phyloP scores from a whole-genome alignment of 2,329 filamentous ascomycete genomes.

The Rasamsonia emersonii region DNA sequence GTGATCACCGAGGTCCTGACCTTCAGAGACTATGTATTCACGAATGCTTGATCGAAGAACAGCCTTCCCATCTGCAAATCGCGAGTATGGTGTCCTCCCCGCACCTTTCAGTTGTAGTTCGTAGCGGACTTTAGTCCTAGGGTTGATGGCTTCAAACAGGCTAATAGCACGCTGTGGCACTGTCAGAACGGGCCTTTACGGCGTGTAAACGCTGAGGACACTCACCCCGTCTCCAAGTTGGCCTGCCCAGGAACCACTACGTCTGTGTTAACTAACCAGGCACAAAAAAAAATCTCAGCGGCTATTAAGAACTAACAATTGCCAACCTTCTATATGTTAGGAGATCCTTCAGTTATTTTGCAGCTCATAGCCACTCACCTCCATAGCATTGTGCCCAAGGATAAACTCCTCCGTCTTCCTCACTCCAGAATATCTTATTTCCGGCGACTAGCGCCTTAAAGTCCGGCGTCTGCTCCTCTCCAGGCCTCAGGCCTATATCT shows the following conservation, averaged over 20 bases:
- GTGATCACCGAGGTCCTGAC: conserved; percentile 22
- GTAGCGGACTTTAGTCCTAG: conserved; percentile 61
- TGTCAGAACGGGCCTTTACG: conserved; percentile 6
- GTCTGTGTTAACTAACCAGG: conserved; percentile 36
- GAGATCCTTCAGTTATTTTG: no score
- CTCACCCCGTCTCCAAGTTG: conserved; percentile 77
- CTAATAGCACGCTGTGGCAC: conserved; percentile 64
- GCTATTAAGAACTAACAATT: conserved; percentile 33
- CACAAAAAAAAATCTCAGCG: neutral
- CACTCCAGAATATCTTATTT: conserved; percentile 70
- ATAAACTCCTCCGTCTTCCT: conserved; percentile 70
- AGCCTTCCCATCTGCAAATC: conserved; percentile 92
- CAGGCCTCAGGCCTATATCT: conserved; percentile 66
- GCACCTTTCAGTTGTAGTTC: conserved; percentile 94
- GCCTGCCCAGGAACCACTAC: conserved; percentile 76
- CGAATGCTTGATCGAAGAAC: conserved; percentile 87
- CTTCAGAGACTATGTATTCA: conserved; percentile 88
- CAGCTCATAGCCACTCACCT: conserved; percentile 38
- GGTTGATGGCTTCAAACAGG: conserved; percentile 80
- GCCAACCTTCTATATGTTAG: conserved; percentile 34
- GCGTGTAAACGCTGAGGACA: conserved; percentile 3
- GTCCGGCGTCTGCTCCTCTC: conserved; percentile 61
- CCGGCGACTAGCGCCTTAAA: conserved; percentile 74
- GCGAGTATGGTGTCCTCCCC: conserved; percentile 85
- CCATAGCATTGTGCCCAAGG: conserved; percentile 99